Conservation (phyloP, 805 yeast genomes). For the Martiniozyma abietophila region DNA sequence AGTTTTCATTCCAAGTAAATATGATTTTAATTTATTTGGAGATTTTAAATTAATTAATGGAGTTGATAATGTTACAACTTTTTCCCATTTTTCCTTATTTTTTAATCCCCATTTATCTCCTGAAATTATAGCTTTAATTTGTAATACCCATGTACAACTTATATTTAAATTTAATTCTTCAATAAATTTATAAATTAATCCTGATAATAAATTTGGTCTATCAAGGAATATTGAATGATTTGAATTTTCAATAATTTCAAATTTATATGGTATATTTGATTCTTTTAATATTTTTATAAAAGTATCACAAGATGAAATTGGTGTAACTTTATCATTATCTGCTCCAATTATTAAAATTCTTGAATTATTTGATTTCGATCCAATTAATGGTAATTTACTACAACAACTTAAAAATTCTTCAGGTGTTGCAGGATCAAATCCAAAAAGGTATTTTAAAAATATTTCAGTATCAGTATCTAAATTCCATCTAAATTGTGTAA, state of each 20-base stretch:
- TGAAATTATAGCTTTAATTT: slow-evolving; percentile 49
- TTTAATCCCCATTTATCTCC: slow-evolving; percentile 76
- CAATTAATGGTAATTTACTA: slow-evolving; percentile 27
- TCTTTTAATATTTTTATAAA: slow-evolving; percentile 2
- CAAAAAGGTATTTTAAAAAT: slow-evolving; percentile 44
- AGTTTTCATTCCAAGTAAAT: slow-evolving; percentile 66
- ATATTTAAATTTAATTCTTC: slow-evolving; percentile 40
- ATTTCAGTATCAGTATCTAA: slow-evolving; percentile 48
- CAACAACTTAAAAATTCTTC: slow-evolving; percentile 37
- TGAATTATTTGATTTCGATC: slow-evolving; percentile 16
- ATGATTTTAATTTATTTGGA: slow-evolving; percentile 28
- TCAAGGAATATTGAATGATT: slow-evolving; percentile 61
- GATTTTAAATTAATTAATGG: slow-evolving; percentile 27
- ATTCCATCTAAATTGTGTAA: slow-evolving; percentile 63
- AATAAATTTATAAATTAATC: slow-evolving; percentile 49
- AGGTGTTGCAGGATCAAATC: slow-evolving; percentile 35
- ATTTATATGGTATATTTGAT: slow-evolving; percentile 23
- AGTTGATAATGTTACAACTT: slow-evolving; percentile 40
- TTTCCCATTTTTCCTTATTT: slow-evolving; percentile 65
- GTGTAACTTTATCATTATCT: slow-evolving; percentile 51
- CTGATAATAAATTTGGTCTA: slow-evolving; percentile 56
- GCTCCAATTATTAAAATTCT: slow-evolving; percentile 45
- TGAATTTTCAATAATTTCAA: slow-evolving; percentile 35
- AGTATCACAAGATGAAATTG: slow-evolving; percentile 28
- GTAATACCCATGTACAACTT: slow-evolving; percentile 63